Evolutionary conservation across 2,329 filamentous ascomycete genomes (phyloP).

Genomic region (Epichloe aotearoae): DNA sequence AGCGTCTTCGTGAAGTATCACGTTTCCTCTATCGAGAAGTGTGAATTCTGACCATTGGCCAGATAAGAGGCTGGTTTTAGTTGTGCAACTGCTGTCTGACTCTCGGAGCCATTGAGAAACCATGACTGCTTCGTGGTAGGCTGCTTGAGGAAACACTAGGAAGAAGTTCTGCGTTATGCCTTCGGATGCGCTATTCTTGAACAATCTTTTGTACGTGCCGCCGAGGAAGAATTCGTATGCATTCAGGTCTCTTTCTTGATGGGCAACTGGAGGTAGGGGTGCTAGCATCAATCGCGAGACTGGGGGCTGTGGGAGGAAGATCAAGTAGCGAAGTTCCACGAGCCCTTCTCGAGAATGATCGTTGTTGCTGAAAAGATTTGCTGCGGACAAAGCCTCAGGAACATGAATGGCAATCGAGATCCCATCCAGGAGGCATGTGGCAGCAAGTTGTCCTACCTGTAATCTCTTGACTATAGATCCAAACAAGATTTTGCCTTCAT

Average conservation of each 20-base stretch:
- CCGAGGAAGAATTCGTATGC: conserved; percentile 18
- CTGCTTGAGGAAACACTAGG: conserved; percentile 32
- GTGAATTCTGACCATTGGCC: conserved; percentile 37
- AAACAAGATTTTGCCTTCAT: conserved; percentile 10
- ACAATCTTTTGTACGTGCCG: conserved; percentile 19
- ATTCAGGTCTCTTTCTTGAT: conserved; percentile 3
- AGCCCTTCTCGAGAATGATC: not conserved
- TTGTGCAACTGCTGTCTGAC: conserved; percentile 25
- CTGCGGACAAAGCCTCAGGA: not conserved
- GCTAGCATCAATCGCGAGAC: conserved; percentile 13
- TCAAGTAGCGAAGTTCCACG: conserved; percentile 21
- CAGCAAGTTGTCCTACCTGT: conserved; percentile 20
- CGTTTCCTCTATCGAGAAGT: conserved; percentile 13
- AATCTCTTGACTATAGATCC: conserved; percentile 21
- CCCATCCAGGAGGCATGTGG: conserved; percentile 17
- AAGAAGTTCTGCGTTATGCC: conserved; percentile 25
- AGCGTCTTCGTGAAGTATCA: conserved; percentile 34
- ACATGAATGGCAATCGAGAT: conserved; percentile 24
- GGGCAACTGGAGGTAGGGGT: conserved; percentile 7
- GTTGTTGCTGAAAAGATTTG: not conserved
- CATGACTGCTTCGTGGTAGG: conserved; percentile 20
- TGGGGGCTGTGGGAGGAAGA: conserved; percentile 20
- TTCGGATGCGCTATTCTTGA: conserved; percentile 8
- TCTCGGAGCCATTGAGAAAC: conserved; percentile 32
- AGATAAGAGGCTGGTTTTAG: conserved; percentile 26